Conservation (phyloP, 2,329 filamentous ascomycete genomes). For the Scedosporium dehoogii region DNA sequence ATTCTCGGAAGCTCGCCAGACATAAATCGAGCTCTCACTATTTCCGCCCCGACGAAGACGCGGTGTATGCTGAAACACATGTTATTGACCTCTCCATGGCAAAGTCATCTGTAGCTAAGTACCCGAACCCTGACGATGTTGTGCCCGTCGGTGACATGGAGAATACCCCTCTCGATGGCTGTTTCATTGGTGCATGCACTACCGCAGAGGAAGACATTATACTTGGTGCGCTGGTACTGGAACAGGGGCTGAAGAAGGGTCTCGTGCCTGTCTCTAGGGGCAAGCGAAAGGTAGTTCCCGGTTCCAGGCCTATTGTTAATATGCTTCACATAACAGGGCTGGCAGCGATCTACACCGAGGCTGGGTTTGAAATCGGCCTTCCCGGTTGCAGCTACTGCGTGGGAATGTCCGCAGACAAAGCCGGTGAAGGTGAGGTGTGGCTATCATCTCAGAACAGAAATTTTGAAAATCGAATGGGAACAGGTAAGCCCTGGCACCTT, state of each 20-base stretch:
- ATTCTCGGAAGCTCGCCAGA: constrained; percentile 17
- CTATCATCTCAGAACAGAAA: constrained; percentile 32
- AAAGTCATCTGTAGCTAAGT: constrained; percentile 5
- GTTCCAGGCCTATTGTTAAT: constrained; percentile 15
- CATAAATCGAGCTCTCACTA: constrained; percentile 22
- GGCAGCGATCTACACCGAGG: constrained; percentile 24
- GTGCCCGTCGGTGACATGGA: constrained; percentile 11
- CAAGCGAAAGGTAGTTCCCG: not conserved
- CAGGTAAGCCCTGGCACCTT: constrained; percentile 7
- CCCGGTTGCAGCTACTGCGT: constrained; percentile 34
- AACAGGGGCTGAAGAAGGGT: constrained; percentile 23
- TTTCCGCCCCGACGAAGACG: constrained; percentile 26
- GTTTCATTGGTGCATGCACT: constrained; percentile 35
- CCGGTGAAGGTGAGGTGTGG: constrained; percentile 28
- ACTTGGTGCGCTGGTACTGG: constrained; percentile 27
- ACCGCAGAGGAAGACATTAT: constrained; percentile 33
- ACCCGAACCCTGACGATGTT: not conserved
- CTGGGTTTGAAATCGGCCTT: constrained; percentile 27
- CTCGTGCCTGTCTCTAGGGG: constrained; percentile 19
- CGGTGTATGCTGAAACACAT: constrained; percentile 22
- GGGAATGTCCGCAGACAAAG: constrained; percentile 29
- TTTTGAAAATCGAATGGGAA: constrained; percentile 32
- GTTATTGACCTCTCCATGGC: constrained; percentile 28
- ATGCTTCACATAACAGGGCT: constrained; percentile 22
- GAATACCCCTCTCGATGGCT: constrained; percentile 25